Conservation (phyloP, 2,329 filamentous ascomycete species). For the Ascochyta clinopodiicola region DNA sequence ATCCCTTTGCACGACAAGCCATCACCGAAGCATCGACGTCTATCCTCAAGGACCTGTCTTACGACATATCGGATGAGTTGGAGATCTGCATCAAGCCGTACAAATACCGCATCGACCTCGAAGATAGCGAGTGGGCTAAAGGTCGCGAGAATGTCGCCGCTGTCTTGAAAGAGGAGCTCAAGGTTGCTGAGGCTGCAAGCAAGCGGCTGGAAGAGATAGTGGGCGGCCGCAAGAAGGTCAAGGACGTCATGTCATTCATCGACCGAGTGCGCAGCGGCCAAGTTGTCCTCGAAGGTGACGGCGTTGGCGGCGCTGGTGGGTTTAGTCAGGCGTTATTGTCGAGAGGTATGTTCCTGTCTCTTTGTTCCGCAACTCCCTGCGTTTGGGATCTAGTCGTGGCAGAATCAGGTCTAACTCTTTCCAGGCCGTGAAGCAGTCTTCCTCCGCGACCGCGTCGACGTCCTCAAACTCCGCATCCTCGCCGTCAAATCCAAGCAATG, state of each 20-base stretch:
- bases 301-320: slow-evolving; percentile 83
- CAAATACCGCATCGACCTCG: slow-evolving; percentile 96
- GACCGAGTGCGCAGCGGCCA: slow-evolving; percentile 90
- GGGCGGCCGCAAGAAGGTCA: slow-evolving; percentile 82
- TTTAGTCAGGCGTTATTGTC: slow-evolving; percentile 87
- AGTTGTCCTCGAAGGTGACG: slow-evolving; percentile 82
- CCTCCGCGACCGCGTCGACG: slow-evolving; percentile 86
- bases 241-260: slow-evolving; percentile 88
- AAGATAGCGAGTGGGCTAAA: slow-evolving; percentile 85
- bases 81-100: slow-evolving; percentile 99
- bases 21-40: slow-evolving; percentile 89
- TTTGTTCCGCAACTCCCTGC: background rate
- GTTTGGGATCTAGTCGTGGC: too few species aligned
- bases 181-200: slow-evolving; percentile 80
- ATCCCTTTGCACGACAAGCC: slow-evolving; percentile 91
- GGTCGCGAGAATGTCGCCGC: slow-evolving; percentile 82
- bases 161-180: slow-evolving; percentile 85
- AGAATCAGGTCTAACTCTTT: slow-evolving; percentile 10
- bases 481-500: slow-evolving; percentile 94
- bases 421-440: slow-evolving; percentile 91
- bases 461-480: slow-evolving; percentile 86
- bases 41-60: slow-evolving; percentile 92
- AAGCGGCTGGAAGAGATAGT: slow-evolving; percentile 77
- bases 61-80: slow-evolving; percentile 96
- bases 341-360: slow-evolving; percentile 66